These are phyloP conservation scores for Eleusine indica DNA, from an alignment of 176 grass and related monocot genomes.

Conservation along the genomic window DNA sequence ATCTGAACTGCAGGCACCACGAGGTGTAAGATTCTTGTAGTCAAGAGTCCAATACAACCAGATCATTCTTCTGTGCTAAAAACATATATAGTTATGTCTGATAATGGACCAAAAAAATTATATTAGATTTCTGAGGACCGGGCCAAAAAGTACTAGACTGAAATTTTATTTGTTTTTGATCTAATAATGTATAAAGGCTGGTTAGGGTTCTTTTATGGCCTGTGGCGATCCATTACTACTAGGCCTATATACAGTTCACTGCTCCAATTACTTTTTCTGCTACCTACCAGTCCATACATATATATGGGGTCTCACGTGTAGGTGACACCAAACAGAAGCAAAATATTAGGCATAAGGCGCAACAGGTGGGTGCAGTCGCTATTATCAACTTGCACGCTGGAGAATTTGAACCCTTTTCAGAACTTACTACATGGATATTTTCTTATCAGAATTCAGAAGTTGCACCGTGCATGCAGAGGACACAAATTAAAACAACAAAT, in stretches of 20 bases:
- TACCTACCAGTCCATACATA: conserved; percentile 11
- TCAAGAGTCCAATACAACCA: conserved; percentile 12
- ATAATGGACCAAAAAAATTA: too few species aligned
- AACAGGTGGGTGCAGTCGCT: background rate
- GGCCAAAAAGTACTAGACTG: too few species aligned
- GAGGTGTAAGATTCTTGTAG: conserved; percentile 9
- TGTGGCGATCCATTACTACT: too few species aligned
- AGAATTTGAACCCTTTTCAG: background rate
- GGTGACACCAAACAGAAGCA: conserved; percentile 1
- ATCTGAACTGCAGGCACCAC: background rate
- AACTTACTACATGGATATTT: background rate
- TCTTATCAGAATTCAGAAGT: too few species aligned
- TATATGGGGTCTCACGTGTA: background rate
- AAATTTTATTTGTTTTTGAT: too few species aligned
- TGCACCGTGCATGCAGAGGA: too few species aligned
- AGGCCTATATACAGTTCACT: conserved; percentile 8
- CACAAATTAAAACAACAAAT: too few species aligned
- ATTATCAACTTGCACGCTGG: too few species aligned
- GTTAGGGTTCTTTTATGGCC: too few species aligned
- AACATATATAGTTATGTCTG: too few species aligned
- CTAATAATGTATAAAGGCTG: too few species aligned
- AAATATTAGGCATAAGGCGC: background rate
- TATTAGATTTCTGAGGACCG: too few species aligned
- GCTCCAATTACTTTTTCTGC: conserved; percentile 28
- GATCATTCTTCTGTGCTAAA: background rate